Percentiles rank a stretch among this genome's conserved stretches.
phyloP scores from a whole-genome alignment of 2,329 filamentous ascomycete genomes.

The Penicillium paneum region DNA sequence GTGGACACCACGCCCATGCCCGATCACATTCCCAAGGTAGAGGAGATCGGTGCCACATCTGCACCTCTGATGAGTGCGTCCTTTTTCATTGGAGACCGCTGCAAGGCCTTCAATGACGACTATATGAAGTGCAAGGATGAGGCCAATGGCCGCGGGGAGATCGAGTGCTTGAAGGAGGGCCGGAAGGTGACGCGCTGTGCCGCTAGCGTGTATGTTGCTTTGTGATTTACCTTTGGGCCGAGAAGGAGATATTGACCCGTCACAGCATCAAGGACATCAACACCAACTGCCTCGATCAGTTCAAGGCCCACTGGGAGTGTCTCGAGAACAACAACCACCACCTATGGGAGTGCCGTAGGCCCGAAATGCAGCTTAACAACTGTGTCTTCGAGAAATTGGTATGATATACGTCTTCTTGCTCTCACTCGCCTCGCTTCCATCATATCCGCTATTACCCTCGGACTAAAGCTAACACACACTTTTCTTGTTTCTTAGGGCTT shows the following conservation, averaged over 20 bases:
- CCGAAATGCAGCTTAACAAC: constrained; percentile 86
- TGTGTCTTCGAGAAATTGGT: constrained; percentile 97
- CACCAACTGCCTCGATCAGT: constrained; percentile 85
- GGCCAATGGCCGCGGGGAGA: constrained; percentile 82
- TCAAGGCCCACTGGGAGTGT: constrained; percentile 91
- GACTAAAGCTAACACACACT: not conserved
- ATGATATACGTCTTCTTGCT: constrained; percentile 38
- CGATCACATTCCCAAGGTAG: constrained; percentile 83
- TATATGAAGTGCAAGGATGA: constrained; percentile 99
- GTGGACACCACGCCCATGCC: constrained; percentile 96
- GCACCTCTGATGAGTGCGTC: constrained; percentile 87
- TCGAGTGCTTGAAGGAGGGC: constrained; percentile 94
- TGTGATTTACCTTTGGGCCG: not conserved
- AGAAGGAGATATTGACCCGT: not conserved
- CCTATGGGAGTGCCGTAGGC: constrained; percentile 87
- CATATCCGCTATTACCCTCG: not conserved
- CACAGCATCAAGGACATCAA: constrained; percentile 88
- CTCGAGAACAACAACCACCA: constrained; percentile 98
- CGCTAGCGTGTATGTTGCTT: constrained; percentile 78
- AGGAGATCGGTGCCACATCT: constrained; percentile 89
- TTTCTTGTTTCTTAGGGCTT: constrained; percentile 57
- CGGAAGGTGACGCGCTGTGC: constrained; percentile 95
- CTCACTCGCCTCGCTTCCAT: not conserved
- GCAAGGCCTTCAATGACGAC: constrained; percentile 95
- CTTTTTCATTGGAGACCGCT: constrained; percentile 96